Percentiles rank a stretch among this genome's conserved stretches.
Conservation (phyloP, 2,329 filamentous ascomycete genomes). For the Nemania sp. region DNA sequence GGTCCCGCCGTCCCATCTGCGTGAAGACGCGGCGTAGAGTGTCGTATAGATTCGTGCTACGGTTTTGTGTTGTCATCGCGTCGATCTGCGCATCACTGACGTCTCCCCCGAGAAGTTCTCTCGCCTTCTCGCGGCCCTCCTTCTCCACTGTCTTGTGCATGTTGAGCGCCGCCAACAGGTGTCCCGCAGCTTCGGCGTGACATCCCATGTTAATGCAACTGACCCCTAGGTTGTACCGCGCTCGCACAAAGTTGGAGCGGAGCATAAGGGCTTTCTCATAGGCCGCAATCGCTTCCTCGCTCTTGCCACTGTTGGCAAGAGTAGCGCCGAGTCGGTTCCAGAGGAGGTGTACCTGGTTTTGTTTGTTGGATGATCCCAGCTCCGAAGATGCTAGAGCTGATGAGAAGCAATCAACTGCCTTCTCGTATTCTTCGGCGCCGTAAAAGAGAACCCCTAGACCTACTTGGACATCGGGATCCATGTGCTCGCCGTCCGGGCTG, state of each 20-base stretch:
- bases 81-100: constrained; percentile 74
- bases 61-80: constrained; percentile 89
- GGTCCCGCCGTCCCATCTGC: constrained; percentile 87
- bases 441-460: constrained; percentile 97
- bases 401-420: constrained; percentile 97
- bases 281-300: constrained; percentile 93
- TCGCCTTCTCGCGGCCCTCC: constrained; percentile 79
- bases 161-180: constrained; percentile 85
- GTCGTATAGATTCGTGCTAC: constrained; percentile 95
- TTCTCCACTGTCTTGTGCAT: constrained; percentile 96
- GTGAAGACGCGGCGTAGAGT: constrained; percentile 93
- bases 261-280: constrained; percentile 91
- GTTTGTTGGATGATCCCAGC: constrained; percentile 79
- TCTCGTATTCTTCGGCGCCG: constrained; percentile 95
- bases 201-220: constrained; percentile 98
- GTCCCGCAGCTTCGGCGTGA: constrained; percentile 88
- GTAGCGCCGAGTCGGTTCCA: constrained; percentile 98
- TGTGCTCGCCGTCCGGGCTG: constrained; percentile 87
- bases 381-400: constrained; percentile 86
- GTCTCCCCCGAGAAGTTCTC: constrained; percentile 73
- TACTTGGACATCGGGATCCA: constrained; percentile 98
- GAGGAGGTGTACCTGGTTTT: constrained; percentile 85
- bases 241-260: constrained; percentile 94
- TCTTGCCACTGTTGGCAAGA: constrained; percentile 89
- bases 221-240: constrained; percentile 94